Evolutionary conservation across 2,329 filamentous ascomycete species (phyloP), one percentile per base, ranked within the genome.

Genomic region (Fusarium nanum): DNA sequence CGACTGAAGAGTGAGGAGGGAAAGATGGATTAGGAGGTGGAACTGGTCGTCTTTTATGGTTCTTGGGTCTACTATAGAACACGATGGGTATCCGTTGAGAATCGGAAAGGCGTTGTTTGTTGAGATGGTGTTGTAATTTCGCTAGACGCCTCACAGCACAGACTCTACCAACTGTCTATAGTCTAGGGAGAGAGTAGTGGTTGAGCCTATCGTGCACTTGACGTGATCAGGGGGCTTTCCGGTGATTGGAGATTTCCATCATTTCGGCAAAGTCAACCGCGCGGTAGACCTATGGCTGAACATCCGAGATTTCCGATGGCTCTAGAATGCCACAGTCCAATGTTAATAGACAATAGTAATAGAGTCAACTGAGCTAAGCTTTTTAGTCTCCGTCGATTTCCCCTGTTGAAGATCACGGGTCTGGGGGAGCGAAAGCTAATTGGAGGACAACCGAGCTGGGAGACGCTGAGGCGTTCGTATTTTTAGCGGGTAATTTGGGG

Each of bases 31-130:
- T 32, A 4, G 3, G 20, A 6, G 23, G 46, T 22, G 54, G 55
- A 50, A 25, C 12, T 23, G 9, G 13, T 16, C 20, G 6, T 66
- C 63, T 66, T 66, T 66, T 66, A 66, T 66, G 45, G 41, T 16
- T 3, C 13, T 49, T 30, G 12, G 13, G 34, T 23, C 11, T 16
- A 41, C 4, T 12, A 42, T n/a, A 10, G 25, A 18, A 23, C 12
- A 7, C 23, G 11, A 23, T 58, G 37, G 18, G 10, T 30, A 49
- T 53, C 46, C 44, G 42, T 44, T 30, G 34, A 44, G 28, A 60
- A 8, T 9, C 14, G 40, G n/a, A 16, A 58, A 48, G 41, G n/a
- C 37, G 44, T 56, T 42, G 25, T 22, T 5, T n/a, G 4, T 46
- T 20, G 13, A 32, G 45, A 32, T 40, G 16, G 25, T 45, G 30